Evolutionary conservation across 352 stramenopile species (phyloP), one percentile per base, ranked within the genome.

Genomic region (Phytophthora aleatoria): DNA sequence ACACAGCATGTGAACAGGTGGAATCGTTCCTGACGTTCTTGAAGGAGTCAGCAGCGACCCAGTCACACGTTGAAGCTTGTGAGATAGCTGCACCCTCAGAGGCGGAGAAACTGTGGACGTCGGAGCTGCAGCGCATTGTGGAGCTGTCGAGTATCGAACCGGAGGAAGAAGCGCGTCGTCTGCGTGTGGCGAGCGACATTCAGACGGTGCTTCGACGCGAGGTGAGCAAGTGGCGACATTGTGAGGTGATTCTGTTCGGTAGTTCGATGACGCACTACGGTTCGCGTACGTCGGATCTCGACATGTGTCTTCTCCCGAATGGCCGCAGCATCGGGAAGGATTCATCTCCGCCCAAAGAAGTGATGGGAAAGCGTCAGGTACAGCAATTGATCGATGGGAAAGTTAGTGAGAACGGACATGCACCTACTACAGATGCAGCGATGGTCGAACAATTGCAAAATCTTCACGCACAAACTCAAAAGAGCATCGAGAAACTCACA

Each of bases 211-310:
- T 90, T 26, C 77, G 71, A 35, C 66, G 54, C 1, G 57, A 83
- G n/a, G 54, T 77, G 26, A 73, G 45, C 52, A 81, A 87, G 47
- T 89, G 81, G 78, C 76, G 67, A 0, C 55, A 76, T 16, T 84
- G 76, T 30, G 56, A 87, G 11, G 50, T 92, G 11, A 47, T 81
- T 56, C 73, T 90, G 5, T 95, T 91, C 47, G 87, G 87, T 50
- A 95, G 87, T 33, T 95, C 87, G 1, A 51, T 92, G 51, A 93
- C 85, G 42, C 85, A 76, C 47, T 94, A 84, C 39, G 87, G 87
- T 28, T 89, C 87, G 11, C 79, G 75, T 31, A 73, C 56, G 26
- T 95, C 83, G 38, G 87, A 95, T 61, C 52, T 94, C 16, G 87
- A 95, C 62, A 76, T 95, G 71, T 91, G 85, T 57, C 65, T 93